Evolutionary conservation across 768 basidiomycete species (phyloP), one percentile per base, ranked within the genome.

Genomic region (Lactarius evosmus): DNA sequence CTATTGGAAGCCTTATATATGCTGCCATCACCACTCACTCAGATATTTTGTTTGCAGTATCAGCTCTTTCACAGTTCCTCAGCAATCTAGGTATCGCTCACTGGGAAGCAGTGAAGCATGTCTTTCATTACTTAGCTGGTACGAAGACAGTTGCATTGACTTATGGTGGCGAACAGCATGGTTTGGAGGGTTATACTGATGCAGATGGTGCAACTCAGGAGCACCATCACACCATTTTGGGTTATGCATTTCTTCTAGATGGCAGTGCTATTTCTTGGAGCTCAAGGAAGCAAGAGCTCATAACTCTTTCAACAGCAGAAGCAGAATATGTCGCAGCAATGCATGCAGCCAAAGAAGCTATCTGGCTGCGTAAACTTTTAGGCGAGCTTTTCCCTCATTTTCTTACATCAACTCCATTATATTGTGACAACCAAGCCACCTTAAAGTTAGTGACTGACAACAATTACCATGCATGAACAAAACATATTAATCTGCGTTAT

Each of bases 1-100:
- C 22, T 19, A 49, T 49, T 49, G 46, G 46, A 19, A 38, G 36
- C n/a, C n/a, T n/a, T n/a, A n/a, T n/a, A n/a, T n/a, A n/a, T n/a
- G n/a, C n/a, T n/a, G n/a, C n/a, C n/a, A 14, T 76, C 29, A 69
- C 69, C 27, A 78, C 76, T 1, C 66, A 69, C 8, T 77, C 76
- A 0, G 76, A 78, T 41, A 77, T 78, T n/a, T 56, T 71, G 0
- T 76, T 70, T 52, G 67, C 77, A 1, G 70, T 77, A 19, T 16
- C 22, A 7, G 54, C 44, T 1, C 51, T 36, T 25, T 36, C 52
- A 16, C 61, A 56, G 25, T 60, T 4, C 36, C 22, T 30, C 8
- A 32, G 38, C 22, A 41, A 44, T n/a, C 40, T 33, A 2, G 17
- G 25, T 9, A n/a, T n/a, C n/a, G n/a, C n/a, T n/a, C n/a, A n/a